These are phyloP conservation scores for Cordyceps cateniannulata DNA, from an alignment of 2,329 filamentous ascomycete genomes.

Conservation along the genomic window DNA sequence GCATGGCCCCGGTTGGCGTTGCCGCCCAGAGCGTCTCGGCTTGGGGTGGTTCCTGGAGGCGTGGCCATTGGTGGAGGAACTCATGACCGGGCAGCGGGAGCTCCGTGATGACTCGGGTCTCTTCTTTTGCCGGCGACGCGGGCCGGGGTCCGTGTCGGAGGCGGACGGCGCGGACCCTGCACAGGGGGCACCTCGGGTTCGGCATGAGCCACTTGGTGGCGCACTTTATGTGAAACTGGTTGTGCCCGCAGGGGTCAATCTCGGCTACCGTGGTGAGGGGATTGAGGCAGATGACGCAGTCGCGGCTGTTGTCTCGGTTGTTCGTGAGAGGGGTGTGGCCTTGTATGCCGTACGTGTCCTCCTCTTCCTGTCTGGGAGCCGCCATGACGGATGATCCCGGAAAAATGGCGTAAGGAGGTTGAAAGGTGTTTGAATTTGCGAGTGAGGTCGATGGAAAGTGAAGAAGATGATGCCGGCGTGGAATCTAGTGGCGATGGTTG, in stretches of 20 bases:
- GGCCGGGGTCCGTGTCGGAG: conserved; percentile 57
- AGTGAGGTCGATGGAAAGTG: too few relatives aligned
- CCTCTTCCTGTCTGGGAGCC: not conserved
- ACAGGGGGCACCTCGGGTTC: conserved; percentile 70
- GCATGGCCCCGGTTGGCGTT: too few relatives aligned
- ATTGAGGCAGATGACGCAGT: conserved; percentile 84
- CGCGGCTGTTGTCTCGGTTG: not conserved
- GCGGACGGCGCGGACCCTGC: conserved; percentile 50
- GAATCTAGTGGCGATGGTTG: too few relatives aligned
- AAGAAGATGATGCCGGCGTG: too few relatives aligned
- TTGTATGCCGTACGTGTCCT: too few relatives aligned
- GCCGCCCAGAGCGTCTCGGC: too few relatives aligned
- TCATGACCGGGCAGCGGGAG: not conserved
- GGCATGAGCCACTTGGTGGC: conserved; percentile 75
- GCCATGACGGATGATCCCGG: not conserved
- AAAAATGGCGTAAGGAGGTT: too few relatives aligned
- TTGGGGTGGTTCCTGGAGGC: too few relatives aligned
- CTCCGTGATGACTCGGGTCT: not conserved
- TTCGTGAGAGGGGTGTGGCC: too few relatives aligned
- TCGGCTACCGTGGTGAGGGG: conserved; percentile 64
- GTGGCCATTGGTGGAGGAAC: not conserved
- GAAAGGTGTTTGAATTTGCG: too few relatives aligned
- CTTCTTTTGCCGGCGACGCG: too few relatives aligned
- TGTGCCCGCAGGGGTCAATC: conserved; percentile 70
- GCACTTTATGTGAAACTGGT: conserved; percentile 79